Conservation (phyloP, 108 stramenopile species). For the Pseudonitzschia delicatissima region DNA sequence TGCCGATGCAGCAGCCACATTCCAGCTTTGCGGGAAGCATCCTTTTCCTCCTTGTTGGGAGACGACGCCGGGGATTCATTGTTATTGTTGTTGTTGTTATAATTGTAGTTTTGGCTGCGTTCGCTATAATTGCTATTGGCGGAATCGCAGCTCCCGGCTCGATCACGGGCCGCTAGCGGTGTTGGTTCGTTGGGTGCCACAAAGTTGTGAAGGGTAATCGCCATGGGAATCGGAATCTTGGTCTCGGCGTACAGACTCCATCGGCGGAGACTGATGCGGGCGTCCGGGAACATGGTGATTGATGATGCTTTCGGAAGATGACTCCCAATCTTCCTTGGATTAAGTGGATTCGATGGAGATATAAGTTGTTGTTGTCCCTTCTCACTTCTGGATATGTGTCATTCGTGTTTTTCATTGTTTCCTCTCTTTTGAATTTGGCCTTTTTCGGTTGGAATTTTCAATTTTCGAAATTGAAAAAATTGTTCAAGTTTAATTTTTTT, state of each 20-base stretch:
- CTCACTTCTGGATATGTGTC: too few species aligned
- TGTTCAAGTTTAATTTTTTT: too few species aligned
- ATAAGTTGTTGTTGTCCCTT: too few species aligned
- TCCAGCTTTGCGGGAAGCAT: not conserved
- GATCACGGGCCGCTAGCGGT: too few species aligned
- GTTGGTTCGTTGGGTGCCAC: not conserved
- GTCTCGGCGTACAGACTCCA: slow-evolving; percentile 19
- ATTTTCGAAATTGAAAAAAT: too few species aligned
- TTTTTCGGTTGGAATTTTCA: too few species aligned
- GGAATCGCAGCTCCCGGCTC: too few species aligned
- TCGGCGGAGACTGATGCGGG: slow-evolving; percentile 26
- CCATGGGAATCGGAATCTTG: slow-evolving; percentile 33
- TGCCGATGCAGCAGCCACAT: slow-evolving; percentile 4
- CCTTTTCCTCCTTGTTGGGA: not conserved
- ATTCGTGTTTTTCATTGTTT: too few species aligned
- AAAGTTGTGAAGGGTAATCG: slow-evolving; percentile 28
- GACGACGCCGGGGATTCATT: slow-evolving; percentile 1
- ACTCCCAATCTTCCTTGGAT: too few species aligned
- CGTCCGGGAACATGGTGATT: slow-evolving; percentile 29
- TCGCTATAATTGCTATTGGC: not conserved
- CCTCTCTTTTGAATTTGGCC: too few species aligned
- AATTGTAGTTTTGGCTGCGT: not conserved
- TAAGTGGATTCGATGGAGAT: too few species aligned
- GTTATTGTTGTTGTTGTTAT: not conserved
- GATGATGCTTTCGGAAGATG: too few species aligned